phyloP scores from a whole-genome alignment of 2,329 filamentous ascomycete genomes.

The Dactylellina cionopaga region DNA sequence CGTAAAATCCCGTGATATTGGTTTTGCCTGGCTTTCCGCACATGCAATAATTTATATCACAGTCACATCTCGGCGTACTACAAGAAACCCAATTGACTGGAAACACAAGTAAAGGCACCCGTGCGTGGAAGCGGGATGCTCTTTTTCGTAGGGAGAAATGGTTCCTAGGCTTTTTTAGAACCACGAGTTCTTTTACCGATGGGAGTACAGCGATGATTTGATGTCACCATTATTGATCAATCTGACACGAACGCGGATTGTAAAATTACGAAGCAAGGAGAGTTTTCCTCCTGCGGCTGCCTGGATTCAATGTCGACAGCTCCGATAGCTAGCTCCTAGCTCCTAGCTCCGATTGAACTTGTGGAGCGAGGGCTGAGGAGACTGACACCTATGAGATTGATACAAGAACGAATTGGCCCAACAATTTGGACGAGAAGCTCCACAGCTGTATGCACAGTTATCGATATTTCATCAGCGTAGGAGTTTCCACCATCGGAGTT shows the following conservation, averaged over 20 bases:
- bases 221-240: conserved; percentile 20
- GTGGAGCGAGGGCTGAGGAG: too few species aligned
- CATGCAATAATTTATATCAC: conserved; percentile 10
- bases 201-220: conserved; percentile 2
- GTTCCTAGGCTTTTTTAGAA: too few species aligned
- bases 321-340: not conserved
- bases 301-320: not conserved
- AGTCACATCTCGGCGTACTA: conserved; percentile 15
- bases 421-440: too few species aligned
- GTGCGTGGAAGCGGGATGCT: not conserved
- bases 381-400: too few species aligned
- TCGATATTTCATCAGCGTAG: too few species aligned
- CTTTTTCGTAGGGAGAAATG: conserved; percentile 1
- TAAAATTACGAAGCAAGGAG: conserved; percentile 44
- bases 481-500: too few species aligned
- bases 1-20: conserved; percentile 43
- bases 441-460: too few species aligned
- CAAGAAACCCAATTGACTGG: not conserved
- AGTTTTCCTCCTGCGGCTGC: not conserved
- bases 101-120: not conserved
- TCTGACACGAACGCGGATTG: conserved; percentile 21
- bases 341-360: too few species aligned
- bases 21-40: conserved; percentile 12
- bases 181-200: conserved; percentile 2
- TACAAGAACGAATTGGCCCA: too few species aligned